phyloP scores from a whole-genome alignment of 352 stramenopile species.

The Phytopythium boreale region DNA sequence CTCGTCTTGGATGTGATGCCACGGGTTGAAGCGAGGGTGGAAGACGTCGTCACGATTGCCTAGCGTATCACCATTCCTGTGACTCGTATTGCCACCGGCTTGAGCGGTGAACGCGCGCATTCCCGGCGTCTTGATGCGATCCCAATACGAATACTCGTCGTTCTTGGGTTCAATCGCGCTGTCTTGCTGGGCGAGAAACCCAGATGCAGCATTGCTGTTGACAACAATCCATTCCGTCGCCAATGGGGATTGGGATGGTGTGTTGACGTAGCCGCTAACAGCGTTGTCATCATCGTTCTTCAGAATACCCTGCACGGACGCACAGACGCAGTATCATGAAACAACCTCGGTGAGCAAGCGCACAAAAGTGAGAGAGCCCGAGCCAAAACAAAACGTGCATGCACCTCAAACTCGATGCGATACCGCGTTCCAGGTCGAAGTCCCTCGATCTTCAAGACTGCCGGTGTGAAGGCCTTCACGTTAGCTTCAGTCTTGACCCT shows the following conservation, averaged over 20 bases:
- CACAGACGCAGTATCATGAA: no score
- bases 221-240: conserved; percentile 54
- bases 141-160: conserved; percentile 28
- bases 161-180: background rate
- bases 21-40: conserved; percentile 53
- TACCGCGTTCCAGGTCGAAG: conserved; percentile 54
- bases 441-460: conserved; percentile 57
- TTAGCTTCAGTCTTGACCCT: conserved; percentile 22
- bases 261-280: conserved; percentile 33
- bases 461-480: conserved; percentile 47
- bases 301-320: conserved; percentile 37
- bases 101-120: conserved; percentile 36
- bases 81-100: conserved; percentile 21
- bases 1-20: conserved; percentile 49
- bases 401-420: conserved; percentile 56
- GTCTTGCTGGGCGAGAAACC: conserved; percentile 12
- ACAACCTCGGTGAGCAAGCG: background rate
- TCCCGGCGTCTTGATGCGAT: conserved; percentile 28
- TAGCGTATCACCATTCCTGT: conserved; percentile 38
- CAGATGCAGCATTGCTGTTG: conserved; percentile 32
- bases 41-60: conserved; percentile 28
- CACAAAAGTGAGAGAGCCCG: background rate
- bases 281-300: conserved; percentile 7
- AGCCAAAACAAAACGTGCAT: background rate
- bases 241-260: conserved; percentile 30